A percentile compares a stretch with the other conserved stretches of the same genome.
These are phyloP conservation scores for Pelargonium nanum DNA, from an alignment of 345 rosid genomes.

Conservation along the genomic window DNA sequence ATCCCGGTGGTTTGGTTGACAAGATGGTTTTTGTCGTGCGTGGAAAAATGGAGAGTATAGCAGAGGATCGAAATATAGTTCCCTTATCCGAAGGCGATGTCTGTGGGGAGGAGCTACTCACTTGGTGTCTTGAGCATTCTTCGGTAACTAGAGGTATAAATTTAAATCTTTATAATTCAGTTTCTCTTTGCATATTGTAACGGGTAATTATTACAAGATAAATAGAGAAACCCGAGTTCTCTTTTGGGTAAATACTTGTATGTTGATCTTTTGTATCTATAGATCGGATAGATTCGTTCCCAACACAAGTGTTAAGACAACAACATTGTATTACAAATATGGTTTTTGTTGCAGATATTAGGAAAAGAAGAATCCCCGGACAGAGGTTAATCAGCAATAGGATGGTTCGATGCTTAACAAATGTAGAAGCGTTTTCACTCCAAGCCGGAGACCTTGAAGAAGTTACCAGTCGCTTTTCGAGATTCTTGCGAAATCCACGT, in stretches of 20 bases:
- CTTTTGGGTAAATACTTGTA: too few relatives aligned
- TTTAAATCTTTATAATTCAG: too few relatives aligned
- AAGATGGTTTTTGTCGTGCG: conserved; percentile 85
- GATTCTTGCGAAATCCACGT: conserved; percentile 49
- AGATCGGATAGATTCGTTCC: too few relatives aligned
- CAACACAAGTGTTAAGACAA: too few relatives aligned
- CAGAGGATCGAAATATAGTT: conserved; percentile 35
- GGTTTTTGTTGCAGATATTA: conserved; percentile 36
- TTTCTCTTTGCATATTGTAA: too few relatives aligned
- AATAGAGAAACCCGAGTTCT: too few relatives aligned
- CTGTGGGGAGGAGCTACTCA: conserved; percentile 84
- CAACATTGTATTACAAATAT: neutral
- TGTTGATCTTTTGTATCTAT: too few relatives aligned
- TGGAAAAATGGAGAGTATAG: conserved; percentile 64
- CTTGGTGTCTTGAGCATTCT: conserved; percentile 84
- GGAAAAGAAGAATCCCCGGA: conserved; percentile 33
- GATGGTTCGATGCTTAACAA: conserved; percentile 51
- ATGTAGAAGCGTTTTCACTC: conserved; percentile 82
- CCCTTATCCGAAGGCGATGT: conserved; percentile 61
- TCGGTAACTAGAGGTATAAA: conserved; percentile 43
- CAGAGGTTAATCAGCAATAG: conserved; percentile 45
- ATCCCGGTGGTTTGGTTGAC: conserved; percentile 47
- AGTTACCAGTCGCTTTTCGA: conserved; percentile 54
- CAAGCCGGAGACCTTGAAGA: conserved; percentile 74
- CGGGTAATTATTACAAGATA: too few relatives aligned